phyloP scores from a whole-genome alignment of 2,329 filamentous ascomycete genomes.

The Scytalidium lignicola region DNA sequence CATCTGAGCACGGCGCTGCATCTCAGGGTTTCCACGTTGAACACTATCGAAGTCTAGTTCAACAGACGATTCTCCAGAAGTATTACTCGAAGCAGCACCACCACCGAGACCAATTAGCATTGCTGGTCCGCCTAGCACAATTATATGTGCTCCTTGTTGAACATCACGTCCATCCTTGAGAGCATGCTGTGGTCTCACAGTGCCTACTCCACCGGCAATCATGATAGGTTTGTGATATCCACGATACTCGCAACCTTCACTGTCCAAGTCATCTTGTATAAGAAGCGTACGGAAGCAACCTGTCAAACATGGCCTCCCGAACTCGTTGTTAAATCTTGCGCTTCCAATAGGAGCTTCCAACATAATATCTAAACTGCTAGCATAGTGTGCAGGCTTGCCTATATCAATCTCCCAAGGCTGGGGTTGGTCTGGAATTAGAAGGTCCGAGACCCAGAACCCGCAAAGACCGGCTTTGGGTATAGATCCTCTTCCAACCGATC shows the following conservation, averaged over 20 bases:
- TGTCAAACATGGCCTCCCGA: slow-evolving; percentile 80
- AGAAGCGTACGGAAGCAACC: slow-evolving; percentile 92
- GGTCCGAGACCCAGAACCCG: slow-evolving; percentile 93
- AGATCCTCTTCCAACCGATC: slow-evolving; percentile 87
- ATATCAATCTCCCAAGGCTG: slow-evolving; percentile 90
- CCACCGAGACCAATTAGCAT: slow-evolving; percentile 98
- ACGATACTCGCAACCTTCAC: slow-evolving; percentile 60
- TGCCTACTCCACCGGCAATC: slow-evolving; percentile 94
- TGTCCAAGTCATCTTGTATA: slow-evolving; percentile 57
- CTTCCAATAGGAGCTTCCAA: slow-evolving; percentile 92
- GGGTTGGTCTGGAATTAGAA: slow-evolving; percentile 76
- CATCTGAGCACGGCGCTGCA: slow-evolving; percentile 92
- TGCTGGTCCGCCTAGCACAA: slow-evolving; percentile 90
- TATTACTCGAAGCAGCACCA: slow-evolving; percentile 87
- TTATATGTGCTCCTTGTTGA: slow-evolving; percentile 78
- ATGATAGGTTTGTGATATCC: slow-evolving; percentile 99
- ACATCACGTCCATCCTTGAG: slow-evolving; percentile 78
- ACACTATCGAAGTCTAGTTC: slow-evolving; percentile 97
- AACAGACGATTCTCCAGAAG: slow-evolving; percentile 81
- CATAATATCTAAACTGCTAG: slow-evolving; percentile 95
- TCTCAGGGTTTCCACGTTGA: slow-evolving; percentile 93
- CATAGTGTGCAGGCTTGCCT: slow-evolving; percentile 85
- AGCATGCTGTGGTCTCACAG: slow-evolving; percentile 84
- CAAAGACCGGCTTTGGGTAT: slow-evolving; percentile 86
- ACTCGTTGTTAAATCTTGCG: slow-evolving; percentile 96